Evolutionary conservation across 78 protist species (phyloP).

Genomic region (Protostelium mycophagum): DNA sequence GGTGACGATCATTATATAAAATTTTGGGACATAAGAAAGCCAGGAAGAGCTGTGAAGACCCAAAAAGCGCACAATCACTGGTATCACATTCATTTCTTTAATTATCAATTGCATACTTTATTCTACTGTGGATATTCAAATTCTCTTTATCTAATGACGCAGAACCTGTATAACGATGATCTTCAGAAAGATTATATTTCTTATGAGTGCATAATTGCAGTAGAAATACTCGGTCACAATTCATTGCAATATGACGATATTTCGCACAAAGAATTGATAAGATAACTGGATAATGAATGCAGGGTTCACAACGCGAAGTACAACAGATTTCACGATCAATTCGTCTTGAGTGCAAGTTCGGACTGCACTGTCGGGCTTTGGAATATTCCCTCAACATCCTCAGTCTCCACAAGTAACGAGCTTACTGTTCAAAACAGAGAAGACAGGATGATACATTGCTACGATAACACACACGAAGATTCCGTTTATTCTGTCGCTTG

Average conservation of each 20-base stretch:
- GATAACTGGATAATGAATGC: background rate
- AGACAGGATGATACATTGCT: conserved; percentile 48
- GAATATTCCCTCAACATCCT: conserved; percentile 39
- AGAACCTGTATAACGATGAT: too few species aligned
- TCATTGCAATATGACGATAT: too few species aligned
- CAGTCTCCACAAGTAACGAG: background rate
- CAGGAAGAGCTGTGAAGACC: conserved; percentile 27
- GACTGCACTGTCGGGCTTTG: conserved; percentile 53
- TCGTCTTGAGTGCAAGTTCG: conserved; percentile 36
- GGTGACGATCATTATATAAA: conserved; percentile 8
- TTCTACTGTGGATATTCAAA: too few species aligned
- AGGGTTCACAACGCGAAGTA: conserved; percentile 46
- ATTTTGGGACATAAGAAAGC: conserved; percentile 51
- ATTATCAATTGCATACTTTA: too few species aligned
- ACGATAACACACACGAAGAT: conserved; percentile 58
- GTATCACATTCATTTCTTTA: too few species aligned
- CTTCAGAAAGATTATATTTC: too few species aligned
- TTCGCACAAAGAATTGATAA: too few species aligned
- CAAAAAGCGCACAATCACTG: conserved; percentile 55
- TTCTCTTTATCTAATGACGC: too few species aligned
- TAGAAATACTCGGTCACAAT: too few species aligned
- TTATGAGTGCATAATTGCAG: too few species aligned
- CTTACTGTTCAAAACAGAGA: conserved; percentile 22
- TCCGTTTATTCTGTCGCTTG: conserved; percentile 41
- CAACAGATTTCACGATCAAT: conserved; percentile 46